Evolutionary conservation across 78 protist species (phyloP), one percentile per base, ranked within the genome.

Genomic region (Monosiga brevicollis): DNA sequence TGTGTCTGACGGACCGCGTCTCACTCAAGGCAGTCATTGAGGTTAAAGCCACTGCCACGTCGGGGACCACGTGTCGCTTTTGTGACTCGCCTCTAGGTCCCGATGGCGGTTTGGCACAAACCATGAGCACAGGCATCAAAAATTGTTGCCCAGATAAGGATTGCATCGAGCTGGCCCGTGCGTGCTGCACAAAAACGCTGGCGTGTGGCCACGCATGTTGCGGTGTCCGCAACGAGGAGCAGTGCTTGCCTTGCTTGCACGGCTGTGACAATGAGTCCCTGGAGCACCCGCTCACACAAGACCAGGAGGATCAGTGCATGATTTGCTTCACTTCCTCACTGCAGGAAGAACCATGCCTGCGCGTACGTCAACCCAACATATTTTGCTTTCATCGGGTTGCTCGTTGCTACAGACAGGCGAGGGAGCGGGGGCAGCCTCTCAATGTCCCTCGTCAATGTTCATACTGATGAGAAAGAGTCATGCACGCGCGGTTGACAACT

Each of bases 281-380:
- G 41, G 26, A 22, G 26, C 79, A 71, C 70, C 10, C 73, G 42
- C 36, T 40, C 49, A 32, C 55, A 35, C 3, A 1, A 38, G 70
- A 38, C 20, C 1, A 34, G 2, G 83, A 79, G 42, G 84, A 80
- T n/a, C 6, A 36, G 34, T 86, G 89, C 82, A 41, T 10, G 39
- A 76, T 86, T 40, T 86, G 89, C 74, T 86, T 62, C 77, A 42
- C 76, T 24, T 84, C 71, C 2, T 3, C 89, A 35, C 84, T 86
- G 40, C 2, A 11, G 29, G 85, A 24, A 24, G 81, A 73, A 36
- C 89, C 89, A 37, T 1, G 35, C 32, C 2, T 86, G 36, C 79
- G n/a, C n/a, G n/a, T n/a, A n/a, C n/a, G n/a, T n/a, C n/a, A n/a
- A n/a, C n/a, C n/a, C n/a, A n/a, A n/a, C n/a, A n/a, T n/a, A n/a